Evolutionary conservation across 352 stramenopile genomes (phyloP), one percentile per base, ranked within the genome.

Genomic region (Phytophthora colocasiae): DNA sequence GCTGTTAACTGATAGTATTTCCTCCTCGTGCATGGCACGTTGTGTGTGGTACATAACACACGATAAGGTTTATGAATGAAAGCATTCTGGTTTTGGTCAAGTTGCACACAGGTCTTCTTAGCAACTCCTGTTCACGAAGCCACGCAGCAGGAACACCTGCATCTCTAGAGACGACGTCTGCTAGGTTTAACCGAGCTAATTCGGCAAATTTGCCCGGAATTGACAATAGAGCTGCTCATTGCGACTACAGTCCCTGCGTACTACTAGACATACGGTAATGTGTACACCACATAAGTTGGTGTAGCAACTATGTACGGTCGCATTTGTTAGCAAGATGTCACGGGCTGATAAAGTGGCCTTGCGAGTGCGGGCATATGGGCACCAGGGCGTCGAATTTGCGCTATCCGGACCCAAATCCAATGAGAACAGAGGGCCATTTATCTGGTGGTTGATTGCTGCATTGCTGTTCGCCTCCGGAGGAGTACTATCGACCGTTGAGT

Each of bases 301-400:
- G 53, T 65, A 15, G 27, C 19, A 0, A 12, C 62, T 53, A 47
- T 66, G 45, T 59, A 47, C 8, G 4, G 19, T 54, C 17, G 11
- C 19, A 51, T 24, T 48, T 4, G 26, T 9, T 6, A 57, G n/a
- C 12, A 58, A 50, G 24, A 75, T 75, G 67, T 12, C 63, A 41
- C 45, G 26, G 63, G 52, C 46, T 12, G 58, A 47, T 58, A 45
- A 80, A 45, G 81, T 91, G 41, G 73, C 81, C 49, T 65, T 92
- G 51, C 62, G 52, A 9, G 77, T 93, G 62, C 71, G 77, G 15
- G 66, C 71, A 6, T 79, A 83, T 50, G 80, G 80, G 22, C 70
- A 76, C 19, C 63, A 79, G 45, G 79, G 78, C 32, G 69, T 91
- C 32, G 83, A 90, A 53, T 93, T 83, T 60, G 69, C 66, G 52